Conservation (phyloP, 2,329 filamentous ascomycete genomes). For the Cryphonectria parasitica region DNA sequence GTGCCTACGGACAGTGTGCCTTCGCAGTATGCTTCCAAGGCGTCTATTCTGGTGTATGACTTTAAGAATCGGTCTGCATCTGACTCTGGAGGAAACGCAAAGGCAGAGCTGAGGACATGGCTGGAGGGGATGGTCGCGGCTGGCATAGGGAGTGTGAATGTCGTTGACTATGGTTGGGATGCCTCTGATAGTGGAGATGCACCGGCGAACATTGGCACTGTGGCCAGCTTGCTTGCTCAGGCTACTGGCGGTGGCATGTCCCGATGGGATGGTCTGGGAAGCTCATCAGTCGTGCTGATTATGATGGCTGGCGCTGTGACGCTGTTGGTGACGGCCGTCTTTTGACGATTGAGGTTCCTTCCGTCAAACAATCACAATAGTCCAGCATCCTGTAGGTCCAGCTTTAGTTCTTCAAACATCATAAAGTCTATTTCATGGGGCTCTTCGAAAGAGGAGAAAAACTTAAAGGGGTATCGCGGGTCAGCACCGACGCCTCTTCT, state of each 20-base stretch:
- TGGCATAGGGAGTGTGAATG: constrained; percentile 7
- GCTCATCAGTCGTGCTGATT: background rate
- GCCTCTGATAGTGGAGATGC: background rate
- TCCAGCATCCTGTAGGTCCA: background rate
- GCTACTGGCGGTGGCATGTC: background rate
- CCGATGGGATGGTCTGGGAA: too few relatives aligned
- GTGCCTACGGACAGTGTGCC: background rate
- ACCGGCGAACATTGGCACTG: background rate
- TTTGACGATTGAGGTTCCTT: background rate
- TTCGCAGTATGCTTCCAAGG: background rate
- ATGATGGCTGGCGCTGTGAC: background rate
- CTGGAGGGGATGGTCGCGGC: constrained; percentile 2
- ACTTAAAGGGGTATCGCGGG: background rate
- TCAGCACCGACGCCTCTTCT: background rate
- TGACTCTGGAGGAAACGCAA: background rate
- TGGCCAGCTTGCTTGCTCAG: background rate
- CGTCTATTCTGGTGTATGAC: constrained; percentile 12
- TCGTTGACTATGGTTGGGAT: constrained; percentile 4
- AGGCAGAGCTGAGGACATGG: constrained; percentile 10
- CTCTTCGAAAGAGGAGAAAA: background rate
- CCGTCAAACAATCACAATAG: background rate
- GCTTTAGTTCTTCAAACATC: background rate
- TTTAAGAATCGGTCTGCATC: background rate
- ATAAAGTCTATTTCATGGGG: background rate
- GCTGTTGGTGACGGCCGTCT: background rate